Base-by-base conservation (phyloP, 495 filamentous ascomycete genomes). In the Bryoglossum gracile region DNA sequence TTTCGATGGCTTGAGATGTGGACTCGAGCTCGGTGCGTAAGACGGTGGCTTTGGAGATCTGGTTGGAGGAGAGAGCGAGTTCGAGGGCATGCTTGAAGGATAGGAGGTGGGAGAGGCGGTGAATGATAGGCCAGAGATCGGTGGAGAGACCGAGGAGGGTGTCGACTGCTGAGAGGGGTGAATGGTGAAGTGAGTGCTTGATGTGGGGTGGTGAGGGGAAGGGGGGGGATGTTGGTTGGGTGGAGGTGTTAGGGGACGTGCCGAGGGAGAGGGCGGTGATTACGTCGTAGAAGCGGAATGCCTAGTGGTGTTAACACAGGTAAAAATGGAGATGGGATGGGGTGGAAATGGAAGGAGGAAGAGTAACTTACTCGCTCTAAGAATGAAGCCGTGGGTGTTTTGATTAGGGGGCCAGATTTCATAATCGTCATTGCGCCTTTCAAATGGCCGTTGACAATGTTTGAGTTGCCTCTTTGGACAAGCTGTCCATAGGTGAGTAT, bases 281-380 rank as follows among this genome's bases (percentile, higher is more conserved):
- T 13, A 82, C 78, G 56, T 82, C 78, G 62, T 81, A 82, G 53
- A 80, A 82, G 4, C 77, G 70, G 48, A 82, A 82, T 2, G 77
- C 77, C 75, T 80, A 34, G 4, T 41, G 43, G 4, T 33, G 17
- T 51, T 18, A 48, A 25, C 6, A 56, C 35, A 13, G 13, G 32
- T 10, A 5, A n/a, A 55, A 25, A 10, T 35, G 37, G 21, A 6
- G 41, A 40, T 14, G 13, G 13, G 3, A 1, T 43, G 3, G 30
- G 36, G 18, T 28, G 5, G n/a, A n/a, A n/a, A n/a, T n/a, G n/a
- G n/a, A n/a, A n/a, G n/a, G n/a, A n/a, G n/a, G n/a, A n/a, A n/a
- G n/a, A n/a, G n/a, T n/a, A n/a, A 65, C 74, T 22, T 64, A 80
- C 77, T 11, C 76, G 68, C 62, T 80, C 77, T 9, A 82, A 58